Conservation (phyloP, 208 protist species). For the Trypanosomatidae sp. region DNA sequence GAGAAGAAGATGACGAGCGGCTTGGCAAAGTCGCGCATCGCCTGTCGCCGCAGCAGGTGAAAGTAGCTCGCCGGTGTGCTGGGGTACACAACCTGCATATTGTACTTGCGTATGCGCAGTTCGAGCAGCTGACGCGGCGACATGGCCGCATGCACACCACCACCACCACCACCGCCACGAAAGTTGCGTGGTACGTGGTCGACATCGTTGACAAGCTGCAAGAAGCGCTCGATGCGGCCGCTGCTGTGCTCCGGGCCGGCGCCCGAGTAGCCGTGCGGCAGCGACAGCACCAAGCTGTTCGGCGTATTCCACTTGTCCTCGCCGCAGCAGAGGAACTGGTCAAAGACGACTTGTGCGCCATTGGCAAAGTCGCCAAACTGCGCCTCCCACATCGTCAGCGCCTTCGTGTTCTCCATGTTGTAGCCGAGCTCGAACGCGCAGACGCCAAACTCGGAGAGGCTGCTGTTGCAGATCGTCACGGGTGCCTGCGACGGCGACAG, state of each 20-base stretch:
- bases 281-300: conserved; percentile 90
- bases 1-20: conserved; percentile 95
- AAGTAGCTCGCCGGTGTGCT: conserved; percentile 98
- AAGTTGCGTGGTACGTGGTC: conserved; percentile 64
- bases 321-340: conserved; percentile 89
- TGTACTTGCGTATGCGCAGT: conserved; percentile 62
- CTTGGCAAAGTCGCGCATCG: conserved; percentile 94
- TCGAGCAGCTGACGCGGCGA: conserved; percentile 49
- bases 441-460: conserved; percentile 94
- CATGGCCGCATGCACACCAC: too few relatives aligned
- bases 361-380: conserved; percentile 99
- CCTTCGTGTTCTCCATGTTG: conserved; percentile 90
- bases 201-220: conserved; percentile 93
- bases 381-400: conserved; percentile 97
- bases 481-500: conserved; percentile 62
- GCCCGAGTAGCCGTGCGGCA: conserved; percentile 98
- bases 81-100: conserved; percentile 93
- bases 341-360: conserved; percentile 98
- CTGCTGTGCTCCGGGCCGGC: conserved; percentile 96
- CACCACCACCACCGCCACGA: too few relatives aligned
- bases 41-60: conserved; percentile 96
- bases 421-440: conserved; percentile 97
- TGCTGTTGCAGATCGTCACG: conserved; percentile 92
- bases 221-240: conserved; percentile 94
- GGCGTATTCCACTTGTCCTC: conserved; percentile 97